These are phyloP conservation scores for Neopestalotiopsis rosae DNA, from an alignment of 2,329 filamentous ascomycete species.

Conservation along the genomic window DNA sequence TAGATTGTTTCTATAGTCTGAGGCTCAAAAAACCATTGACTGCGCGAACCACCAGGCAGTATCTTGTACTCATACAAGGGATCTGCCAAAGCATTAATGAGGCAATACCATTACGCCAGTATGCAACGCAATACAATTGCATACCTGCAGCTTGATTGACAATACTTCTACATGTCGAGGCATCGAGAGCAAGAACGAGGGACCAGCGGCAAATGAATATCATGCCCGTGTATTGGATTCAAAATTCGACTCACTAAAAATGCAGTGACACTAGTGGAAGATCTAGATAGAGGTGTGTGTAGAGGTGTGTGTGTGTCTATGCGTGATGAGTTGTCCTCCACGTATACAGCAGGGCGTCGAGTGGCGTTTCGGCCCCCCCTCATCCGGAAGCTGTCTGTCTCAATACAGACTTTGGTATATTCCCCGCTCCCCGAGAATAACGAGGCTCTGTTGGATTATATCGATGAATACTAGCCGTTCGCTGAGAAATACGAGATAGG, in stretches of 20 bases:
- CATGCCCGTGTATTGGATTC: background rate
- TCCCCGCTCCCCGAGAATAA: background rate
- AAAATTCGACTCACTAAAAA: background rate
- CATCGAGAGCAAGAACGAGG: background rate
- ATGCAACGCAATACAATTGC: background rate
- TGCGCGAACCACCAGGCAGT: background rate
- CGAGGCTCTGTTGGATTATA: background rate
- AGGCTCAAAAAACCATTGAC: background rate
- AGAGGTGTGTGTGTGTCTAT: background rate
- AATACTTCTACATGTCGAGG: background rate
- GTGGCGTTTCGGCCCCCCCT: background rate
- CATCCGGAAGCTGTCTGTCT: background rate
- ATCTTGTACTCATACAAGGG: background rate
- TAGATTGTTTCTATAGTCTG: too few relatives aligned
- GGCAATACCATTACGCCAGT: background rate
- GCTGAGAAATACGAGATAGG: background rate
- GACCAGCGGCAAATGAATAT: background rate
- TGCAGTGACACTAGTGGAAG: background rate
- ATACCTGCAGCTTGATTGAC: background rate
- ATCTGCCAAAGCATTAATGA: background rate
- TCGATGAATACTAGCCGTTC: background rate
- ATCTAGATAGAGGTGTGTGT: background rate
- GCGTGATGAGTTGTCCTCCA: background rate
- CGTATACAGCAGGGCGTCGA: background rate
- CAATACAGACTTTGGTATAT: background rate